phyloP scores from a whole-genome alignment of 1,139 yeast species.

The Saccharomycopsis crataegensis region DNA sequence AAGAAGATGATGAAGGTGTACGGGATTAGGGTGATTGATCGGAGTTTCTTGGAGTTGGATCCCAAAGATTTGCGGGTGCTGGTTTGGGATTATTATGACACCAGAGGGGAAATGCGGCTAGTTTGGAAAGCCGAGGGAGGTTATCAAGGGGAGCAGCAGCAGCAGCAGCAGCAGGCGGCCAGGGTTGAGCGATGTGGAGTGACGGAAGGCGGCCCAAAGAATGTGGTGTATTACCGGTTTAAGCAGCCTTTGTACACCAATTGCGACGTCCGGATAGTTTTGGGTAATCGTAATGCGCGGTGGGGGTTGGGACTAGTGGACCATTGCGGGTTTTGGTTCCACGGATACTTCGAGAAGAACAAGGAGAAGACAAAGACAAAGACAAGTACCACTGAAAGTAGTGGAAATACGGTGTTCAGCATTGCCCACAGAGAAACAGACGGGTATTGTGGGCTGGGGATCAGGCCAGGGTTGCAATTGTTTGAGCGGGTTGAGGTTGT shows the following conservation, averaged over 20 bases:
- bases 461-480: slow-evolving; percentile 13
- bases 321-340: slow-evolving; percentile 33
- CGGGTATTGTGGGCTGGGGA: slow-evolving; percentile 9
- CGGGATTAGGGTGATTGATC: background rate
- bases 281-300: slow-evolving; percentile 36
- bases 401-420: background rate
- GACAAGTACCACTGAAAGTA: background rate
- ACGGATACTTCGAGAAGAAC: slow-evolving; percentile 1
- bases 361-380: too few species aligned
- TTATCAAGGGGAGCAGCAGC: background rate
- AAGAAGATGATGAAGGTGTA: background rate
- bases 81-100: background rate
- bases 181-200: slow-evolving; percentile 25
- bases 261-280: slow-evolving; percentile 27
- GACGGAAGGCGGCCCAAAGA: background rate
- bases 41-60: too few species aligned
- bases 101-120: background rate
- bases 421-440: slow-evolving; percentile 10
- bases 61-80: background rate
- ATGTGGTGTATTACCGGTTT: background rate
- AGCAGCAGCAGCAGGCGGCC: too few species aligned
- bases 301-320: slow-evolving; percentile 30
- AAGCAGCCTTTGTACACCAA: background rate
- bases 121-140: slow-evolving; percentile 1
- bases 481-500: slow-evolving; percentile 13